Evolutionary conservation across 495 filamentous ascomycete genomes (phyloP), one percentile per base, ranked within the genome.

Genomic region (Podospora sp.): DNA sequence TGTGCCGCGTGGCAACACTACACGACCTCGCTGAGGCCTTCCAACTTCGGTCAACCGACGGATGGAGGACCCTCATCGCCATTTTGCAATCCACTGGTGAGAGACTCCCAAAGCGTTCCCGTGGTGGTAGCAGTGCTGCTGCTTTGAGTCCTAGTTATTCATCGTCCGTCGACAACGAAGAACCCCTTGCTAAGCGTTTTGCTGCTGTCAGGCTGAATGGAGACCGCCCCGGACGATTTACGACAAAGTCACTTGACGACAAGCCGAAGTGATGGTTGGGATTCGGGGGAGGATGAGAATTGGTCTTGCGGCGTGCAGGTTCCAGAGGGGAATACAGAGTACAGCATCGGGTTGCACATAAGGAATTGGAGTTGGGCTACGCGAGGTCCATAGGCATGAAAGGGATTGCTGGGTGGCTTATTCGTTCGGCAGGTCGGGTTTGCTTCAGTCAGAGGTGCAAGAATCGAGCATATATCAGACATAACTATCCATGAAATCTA

Each of bases 141-240:
- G 35, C 61, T 69, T 40, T 60, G 53, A 52, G 49, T 52, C 18
- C 33, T 20, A 56, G 60, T 24, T 51, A 40, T 40, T 49, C 40
- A 8, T 62, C 56, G 6, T 61, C 27, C 71, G 69, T 61, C 65
- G 66, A 73, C 71, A 76, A 71, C 70, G 73, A 76, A 73, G 91
- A 91, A 86, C 89, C 89, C 75, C 91, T 97, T 92, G 89, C 94
- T 97, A 97, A 97, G 89, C 90, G 92, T 86, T 91, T 97, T 85
- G 93, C 94, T 90, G 91, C 91, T 87, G 88, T 96, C 93, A 97
- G 92, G 87, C 85, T 97, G 87, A 93, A 83, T 72, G 79, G 80
- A 60, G 71, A 75, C 62, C 66, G 65, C 66, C 63, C 64, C 24
- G 18, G 25, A 33, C 18, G n/a, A 6, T 20, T 26, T 6, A 26